Evolutionary conservation across 495 filamentous ascomycete species (phyloP).

Genomic region (Penicillium flavigenum): DNA sequence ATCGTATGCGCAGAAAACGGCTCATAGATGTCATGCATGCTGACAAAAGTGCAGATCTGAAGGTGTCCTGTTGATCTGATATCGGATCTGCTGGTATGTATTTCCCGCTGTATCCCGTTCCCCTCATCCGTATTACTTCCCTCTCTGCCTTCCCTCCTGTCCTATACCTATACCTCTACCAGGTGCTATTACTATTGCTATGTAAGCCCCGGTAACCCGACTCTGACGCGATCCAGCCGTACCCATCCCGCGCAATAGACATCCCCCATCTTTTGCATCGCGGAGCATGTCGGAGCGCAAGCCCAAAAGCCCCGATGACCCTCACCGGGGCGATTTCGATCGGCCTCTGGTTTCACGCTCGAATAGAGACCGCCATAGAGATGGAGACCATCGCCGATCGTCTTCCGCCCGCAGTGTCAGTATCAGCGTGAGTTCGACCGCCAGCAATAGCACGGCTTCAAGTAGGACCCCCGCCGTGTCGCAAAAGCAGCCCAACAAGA

Average conservation of each 20-base stretch:
- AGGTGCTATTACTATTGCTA: background rate
- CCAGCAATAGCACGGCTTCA: background rate
- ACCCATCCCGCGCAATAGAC: background rate
- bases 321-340: constrained; percentile 3
- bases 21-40: constrained; percentile 26
- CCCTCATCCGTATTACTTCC: constrained; percentile 1
- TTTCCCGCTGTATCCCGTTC: background rate
- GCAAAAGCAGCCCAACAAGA: constrained; percentile 10
- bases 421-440: constrained; percentile 6
- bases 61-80: background rate
- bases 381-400: background rate
- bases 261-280: constrained; percentile 2
- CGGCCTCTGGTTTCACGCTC: background rate
- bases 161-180: background rate
- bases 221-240: constrained; percentile 4
- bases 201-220: constrained; percentile 4
- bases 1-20: constrained; percentile 6
- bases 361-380: constrained; percentile 2
- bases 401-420: background rate
- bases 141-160: background rate
- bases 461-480: constrained; percentile 5
- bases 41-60: constrained; percentile 16
- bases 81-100: constrained; percentile 1
- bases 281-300: constrained; percentile 32
- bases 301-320: background rate